Conservation (phyloP, 208 protist genomes). For the Angomonas ambiguus region DNA sequence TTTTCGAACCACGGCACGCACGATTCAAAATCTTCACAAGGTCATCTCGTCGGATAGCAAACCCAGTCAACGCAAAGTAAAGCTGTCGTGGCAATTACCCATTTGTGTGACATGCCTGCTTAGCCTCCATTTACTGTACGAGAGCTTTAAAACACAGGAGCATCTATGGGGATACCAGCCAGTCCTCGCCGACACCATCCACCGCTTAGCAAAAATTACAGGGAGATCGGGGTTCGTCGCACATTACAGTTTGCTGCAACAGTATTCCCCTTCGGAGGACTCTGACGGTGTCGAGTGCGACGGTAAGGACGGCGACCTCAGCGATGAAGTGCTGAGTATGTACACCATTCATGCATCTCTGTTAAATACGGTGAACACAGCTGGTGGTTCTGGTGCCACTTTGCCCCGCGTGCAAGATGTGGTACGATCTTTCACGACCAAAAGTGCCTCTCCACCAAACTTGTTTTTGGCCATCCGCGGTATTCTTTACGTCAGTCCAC, state of each 20-base stretch:
- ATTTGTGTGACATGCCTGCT: slow-evolving; percentile 17
- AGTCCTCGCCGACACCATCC: slow-evolving; percentile 34
- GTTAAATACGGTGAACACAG: neutral
- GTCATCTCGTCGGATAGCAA: neutral
- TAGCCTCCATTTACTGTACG: slow-evolving; percentile 58
- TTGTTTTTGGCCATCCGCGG: neutral
- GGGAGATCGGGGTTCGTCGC: neutral
- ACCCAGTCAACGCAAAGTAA: neutral
- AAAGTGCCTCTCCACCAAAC: neutral
- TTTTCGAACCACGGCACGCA: neutral
- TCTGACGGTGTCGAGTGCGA: neutral
- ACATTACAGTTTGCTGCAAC: neutral
- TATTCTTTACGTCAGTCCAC: neutral
- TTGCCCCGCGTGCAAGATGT: neutral
- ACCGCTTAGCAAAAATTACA: slow-evolving; percentile 19
- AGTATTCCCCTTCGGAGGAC: neutral
- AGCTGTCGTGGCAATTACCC: neutral
- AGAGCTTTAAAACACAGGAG: slow-evolving; percentile 62
- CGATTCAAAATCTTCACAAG: slow-evolving; percentile 1
- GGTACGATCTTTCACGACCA: neutral
- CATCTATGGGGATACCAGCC: slow-evolving; percentile 48
- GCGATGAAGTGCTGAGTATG: neutral
- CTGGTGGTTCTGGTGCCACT: too few species aligned
- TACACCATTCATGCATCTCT: neutral
- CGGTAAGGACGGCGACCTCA: neutral